Base-by-base conservation (phyloP, 2,329 filamentous ascomycete species). In the Penicillium paneum region DNA sequence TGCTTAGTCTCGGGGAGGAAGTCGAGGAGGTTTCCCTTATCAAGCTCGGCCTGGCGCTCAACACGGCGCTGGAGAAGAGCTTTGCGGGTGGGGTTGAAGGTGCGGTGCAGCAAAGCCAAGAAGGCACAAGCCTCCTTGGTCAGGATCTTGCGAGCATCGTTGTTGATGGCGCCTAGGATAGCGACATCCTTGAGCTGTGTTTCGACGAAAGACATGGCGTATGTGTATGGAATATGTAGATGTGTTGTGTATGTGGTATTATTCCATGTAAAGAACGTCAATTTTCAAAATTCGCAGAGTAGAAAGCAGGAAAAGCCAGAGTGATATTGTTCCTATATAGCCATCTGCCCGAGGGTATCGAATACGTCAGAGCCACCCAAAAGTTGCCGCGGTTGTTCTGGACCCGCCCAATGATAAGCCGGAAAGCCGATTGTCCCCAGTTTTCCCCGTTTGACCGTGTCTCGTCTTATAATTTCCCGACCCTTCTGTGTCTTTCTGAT, bases 1-100 rank as follows among this genome's bases (percentile, higher is more conserved):
- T 94, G 88, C 79, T 85, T 92, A 57, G 94, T 97, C 83, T 97
- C 91, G 56, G 92, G 90, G 50, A 97, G 84, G 81, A 99, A 97
- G 77, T 97, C 92, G 58, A 91, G 91, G 41, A 97, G 82, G 51
- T 85, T 77, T 64, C 94, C 94, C 72, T 88, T 88, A 80, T 97
- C 93, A 60, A 97, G 86, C 83, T 97, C 92, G 64, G 89, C 88
- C 79, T 97, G 94, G 70, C 93, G 89, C 64, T 87, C 79, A 67
- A 88, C 83, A 67, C 94, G 90, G 69, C 91, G 87, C 78, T 97
- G 88, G 51, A 99, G 85, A 40, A 99, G 85, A 45, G 83, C 81
- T 81, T 96, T 96, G 76, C 94, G 90, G 52, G 88, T 93, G 61
- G 76, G 79, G 76, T 97, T 95, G 83, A 97, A 97, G 62, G 91